Evolutionary conservation across 495 filamentous ascomycete genomes (phyloP), one percentile per base, ranked within the genome.

Genomic region (Penicillium psychrofluorescens): DNA sequence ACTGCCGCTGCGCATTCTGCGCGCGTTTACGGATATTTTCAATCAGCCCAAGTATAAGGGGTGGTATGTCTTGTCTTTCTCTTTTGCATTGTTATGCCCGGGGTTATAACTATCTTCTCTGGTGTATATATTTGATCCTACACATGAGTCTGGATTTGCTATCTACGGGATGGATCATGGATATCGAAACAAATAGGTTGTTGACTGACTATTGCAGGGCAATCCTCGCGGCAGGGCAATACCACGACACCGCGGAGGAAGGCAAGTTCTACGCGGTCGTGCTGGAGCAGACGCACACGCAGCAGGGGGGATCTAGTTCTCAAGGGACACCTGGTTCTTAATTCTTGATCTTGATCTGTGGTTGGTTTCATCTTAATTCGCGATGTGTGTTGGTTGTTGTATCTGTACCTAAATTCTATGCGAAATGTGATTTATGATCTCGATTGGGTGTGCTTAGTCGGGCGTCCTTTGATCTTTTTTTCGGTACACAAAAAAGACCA

Each of bases 181-280:
- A 22, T 22, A 22, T 22, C 0, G 22, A 3, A 22, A 6, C 22
- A 22, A 22, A 22, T 22, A 6, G 22, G 22, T 22, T 38, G 45
- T 32, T 52, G 29, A 48, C 27, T 39, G 15, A 29, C 5, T 22
- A 22, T 15, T 36, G 7, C 35, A 71, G 68, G 68, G 62, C 68
- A 4, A 50, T 71, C 43, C 41, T 63, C 7, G 49, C 58, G 2
- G 68, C 68, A 8, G 68, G 68, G 7, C 61, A 59, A 2, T 71
- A 71, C 34, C 62, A 64, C 46, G 66, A 71, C 53, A 62, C 59
- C 1, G 61, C 61, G 0, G 64, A 66, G 35, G 58, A 64, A 41
- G 68, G 66, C 14, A 70, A 64, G 39, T 72, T 66, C 41, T 72
- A 68, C 44, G 68, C 68, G 6, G 66, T 72, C 22, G 56, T 72